Conservation (phyloP, 1,284 basidiomycete genomes). For the Fomes fomentarius region DNA sequence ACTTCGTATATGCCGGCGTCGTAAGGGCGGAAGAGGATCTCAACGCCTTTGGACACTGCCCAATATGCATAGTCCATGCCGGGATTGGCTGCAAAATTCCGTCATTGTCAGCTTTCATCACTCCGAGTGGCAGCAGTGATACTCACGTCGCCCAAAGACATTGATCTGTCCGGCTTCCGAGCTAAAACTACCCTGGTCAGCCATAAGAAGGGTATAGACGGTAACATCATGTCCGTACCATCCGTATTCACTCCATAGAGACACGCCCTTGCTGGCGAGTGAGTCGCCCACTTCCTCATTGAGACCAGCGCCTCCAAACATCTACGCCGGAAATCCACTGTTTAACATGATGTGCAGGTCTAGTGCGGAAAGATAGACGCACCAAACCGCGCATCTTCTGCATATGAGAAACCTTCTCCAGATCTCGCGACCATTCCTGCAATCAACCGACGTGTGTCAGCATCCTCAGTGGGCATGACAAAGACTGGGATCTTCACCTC, state of each 20-base stretch:
- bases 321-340: not conserved
- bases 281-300: not conserved
- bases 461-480: not conserved
- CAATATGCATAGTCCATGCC: no score
- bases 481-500: constrained; percentile 28
- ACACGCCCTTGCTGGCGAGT: not conserved
- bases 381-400: constrained; percentile 22
- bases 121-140: no score
- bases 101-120: no score
- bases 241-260: not conserved
- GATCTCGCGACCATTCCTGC: constrained; percentile 24
- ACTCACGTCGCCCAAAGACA: no score
- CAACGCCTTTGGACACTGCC: no score
- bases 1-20: constrained; percentile 12
- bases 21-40: not conserved
- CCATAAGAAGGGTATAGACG: no score
- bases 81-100: no score
- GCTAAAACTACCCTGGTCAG: no score
- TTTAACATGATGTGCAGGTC: not conserved
- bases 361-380: constrained; percentile 1
- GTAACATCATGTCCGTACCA: not conserved
- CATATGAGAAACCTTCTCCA: constrained; percentile 20
- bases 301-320: constrained; percentile 5
- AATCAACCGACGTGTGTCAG: not conserved
- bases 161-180: no score